Conservation (phyloP, 495 filamentous ascomycete genomes). For the Aspergillus sparsus region DNA sequence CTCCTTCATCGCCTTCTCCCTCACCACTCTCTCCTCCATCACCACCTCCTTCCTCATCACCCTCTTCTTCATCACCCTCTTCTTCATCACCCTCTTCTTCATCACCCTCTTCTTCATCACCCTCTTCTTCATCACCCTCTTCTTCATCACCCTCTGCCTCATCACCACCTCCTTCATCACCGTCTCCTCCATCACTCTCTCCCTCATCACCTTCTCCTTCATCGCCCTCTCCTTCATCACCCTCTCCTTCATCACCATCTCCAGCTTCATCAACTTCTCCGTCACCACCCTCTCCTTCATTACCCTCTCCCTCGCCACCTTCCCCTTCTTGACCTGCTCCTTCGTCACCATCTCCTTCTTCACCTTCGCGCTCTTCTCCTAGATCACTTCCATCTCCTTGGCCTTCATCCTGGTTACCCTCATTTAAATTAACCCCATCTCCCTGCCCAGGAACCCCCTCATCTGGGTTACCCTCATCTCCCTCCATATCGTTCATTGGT, state of each 20-base stretch:
- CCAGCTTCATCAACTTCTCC: neutral
- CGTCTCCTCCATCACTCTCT: neutral
- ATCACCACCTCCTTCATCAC: neutral
- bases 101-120: neutral
- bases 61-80: neutral
- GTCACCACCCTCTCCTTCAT: neutral
- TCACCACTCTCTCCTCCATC: neutral
- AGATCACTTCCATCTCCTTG: neutral
- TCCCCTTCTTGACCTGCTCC: neutral
- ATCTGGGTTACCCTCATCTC: constrained; percentile 2
- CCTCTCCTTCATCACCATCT: neutral
- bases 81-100: neutral
- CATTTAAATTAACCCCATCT: neutral
- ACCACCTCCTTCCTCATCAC: neutral
- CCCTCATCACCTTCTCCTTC: neutral
- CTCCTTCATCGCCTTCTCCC: neutral
- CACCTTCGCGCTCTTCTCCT: neutral
- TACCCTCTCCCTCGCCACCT: neutral
- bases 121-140: neutral
- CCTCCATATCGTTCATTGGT: constrained; percentile 3
- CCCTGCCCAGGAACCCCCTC: neutral
- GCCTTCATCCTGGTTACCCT: neutral
- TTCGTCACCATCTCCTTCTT: neutral
- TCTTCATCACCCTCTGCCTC: neutral
- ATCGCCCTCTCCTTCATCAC: neutral